A percentile compares a stretch with the other conserved stretches of the same genome.
These are phyloP conservation scores for Eucalyptus victrix DNA, from an alignment of 345 rosid genomes.

Conservation along the genomic window DNA sequence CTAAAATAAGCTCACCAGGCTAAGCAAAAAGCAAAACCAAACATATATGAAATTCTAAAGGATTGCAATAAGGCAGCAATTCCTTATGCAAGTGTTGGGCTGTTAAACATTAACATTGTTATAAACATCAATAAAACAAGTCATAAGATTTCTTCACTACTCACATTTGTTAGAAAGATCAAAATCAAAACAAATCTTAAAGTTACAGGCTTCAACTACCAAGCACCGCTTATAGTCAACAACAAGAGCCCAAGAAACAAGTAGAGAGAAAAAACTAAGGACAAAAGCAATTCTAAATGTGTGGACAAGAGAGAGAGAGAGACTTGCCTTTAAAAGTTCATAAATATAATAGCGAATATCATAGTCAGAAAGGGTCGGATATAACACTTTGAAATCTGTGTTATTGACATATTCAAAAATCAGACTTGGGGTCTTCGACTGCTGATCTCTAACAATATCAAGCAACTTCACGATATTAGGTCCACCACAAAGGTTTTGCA, in stretches of 20 bases:
- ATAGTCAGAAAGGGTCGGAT: conserved; percentile 78
- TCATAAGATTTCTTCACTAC: background rate
- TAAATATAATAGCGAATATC: conserved; percentile 84
- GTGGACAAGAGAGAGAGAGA: background rate
- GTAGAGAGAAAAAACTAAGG: background rate
- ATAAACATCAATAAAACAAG: background rate
- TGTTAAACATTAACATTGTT: background rate
- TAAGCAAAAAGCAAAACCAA: background rate
- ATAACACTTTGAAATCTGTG: conserved; percentile 89
- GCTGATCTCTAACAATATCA: conserved; percentile 97
- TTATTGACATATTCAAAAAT: conserved; percentile 91
- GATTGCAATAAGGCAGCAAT: background rate
- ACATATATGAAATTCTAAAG: background rate
- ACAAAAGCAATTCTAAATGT: background rate
- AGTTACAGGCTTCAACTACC: background rate
- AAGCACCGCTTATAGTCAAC: background rate
- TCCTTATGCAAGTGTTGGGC: background rate
- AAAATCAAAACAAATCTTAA: background rate
- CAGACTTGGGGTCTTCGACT: conserved; percentile 89
- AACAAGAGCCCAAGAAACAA: background rate
- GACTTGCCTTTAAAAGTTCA: conserved; percentile 76
- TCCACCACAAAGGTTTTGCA: conserved; percentile 97
- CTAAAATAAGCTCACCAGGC: background rate
- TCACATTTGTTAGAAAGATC: background rate
- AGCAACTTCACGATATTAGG: conserved; percentile 88